phyloP scores from a whole-genome alignment of 2,329 filamentous ascomycete species.

The Verticillium longisporum region DNA sequence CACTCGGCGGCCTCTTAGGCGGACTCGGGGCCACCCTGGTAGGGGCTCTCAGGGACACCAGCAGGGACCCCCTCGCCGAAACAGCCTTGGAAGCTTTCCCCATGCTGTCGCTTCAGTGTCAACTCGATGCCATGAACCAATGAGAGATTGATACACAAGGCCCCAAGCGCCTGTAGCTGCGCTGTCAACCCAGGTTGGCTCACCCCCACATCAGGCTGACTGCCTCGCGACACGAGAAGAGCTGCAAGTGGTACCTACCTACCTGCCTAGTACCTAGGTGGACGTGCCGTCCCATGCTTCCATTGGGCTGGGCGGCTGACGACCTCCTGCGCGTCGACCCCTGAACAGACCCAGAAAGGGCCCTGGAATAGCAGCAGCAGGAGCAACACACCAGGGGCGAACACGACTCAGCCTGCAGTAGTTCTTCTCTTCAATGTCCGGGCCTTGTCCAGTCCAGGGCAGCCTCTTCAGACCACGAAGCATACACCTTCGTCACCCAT shows the following conservation, averaged over 20 bases:
- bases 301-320: not conserved
- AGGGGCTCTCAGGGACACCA: not conserved
- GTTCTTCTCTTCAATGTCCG: not conserved
- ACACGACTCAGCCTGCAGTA: not conserved
- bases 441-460: not conserved
- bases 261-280: not conserved
- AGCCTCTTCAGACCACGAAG: not conserved
- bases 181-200: not conserved
- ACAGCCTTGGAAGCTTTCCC: not conserved
- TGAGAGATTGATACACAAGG: not conserved
- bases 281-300: not conserved
- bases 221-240: not conserved
- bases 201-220: not conserved
- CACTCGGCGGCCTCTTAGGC: not conserved
- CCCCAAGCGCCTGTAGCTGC: not conserved
- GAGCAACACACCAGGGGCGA: not conserved
- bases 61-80: not conserved
- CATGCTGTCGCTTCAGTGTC: not conserved
- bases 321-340: not conserved
- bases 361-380: not conserved
- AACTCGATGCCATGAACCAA: not conserved
- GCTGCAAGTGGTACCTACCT: not conserved
- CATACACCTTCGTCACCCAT: not conserved
- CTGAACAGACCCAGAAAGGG: not conserved
- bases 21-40: not conserved